Percentiles rank a stretch among this genome's conserved stretches.
phyloP scores from a whole-genome alignment of 805 yeast genomes.

The Debaryomyces maramus region DNA sequence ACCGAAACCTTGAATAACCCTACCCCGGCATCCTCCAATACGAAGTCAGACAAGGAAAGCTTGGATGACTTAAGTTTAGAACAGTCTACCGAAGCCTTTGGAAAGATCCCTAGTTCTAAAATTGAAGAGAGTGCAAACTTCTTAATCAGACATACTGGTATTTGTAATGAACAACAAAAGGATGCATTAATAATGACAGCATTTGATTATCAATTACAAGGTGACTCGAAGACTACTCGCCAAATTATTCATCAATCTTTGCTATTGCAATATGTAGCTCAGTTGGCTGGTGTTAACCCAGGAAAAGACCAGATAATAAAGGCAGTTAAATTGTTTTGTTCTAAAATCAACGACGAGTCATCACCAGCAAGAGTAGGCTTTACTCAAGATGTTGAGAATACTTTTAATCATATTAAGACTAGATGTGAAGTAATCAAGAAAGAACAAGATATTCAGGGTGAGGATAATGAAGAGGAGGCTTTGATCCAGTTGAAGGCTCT shows the following conservation, averaged over 20 bases:
- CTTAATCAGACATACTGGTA: slow-evolving; percentile 59
- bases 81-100: slow-evolving; percentile 66
- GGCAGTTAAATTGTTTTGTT: slow-evolving; percentile 64
- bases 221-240: slow-evolving; percentile 52
- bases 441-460: slow-evolving; percentile 42
- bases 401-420: slow-evolving; percentile 69
- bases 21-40: slow-evolving; percentile 5
- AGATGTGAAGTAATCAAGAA: slow-evolving; percentile 69
- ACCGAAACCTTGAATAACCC: slow-evolving; percentile 17
- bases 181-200: slow-evolving; percentile 93
- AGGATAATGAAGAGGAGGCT: slow-evolving; percentile 55
- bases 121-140: slow-evolving; percentile 51
- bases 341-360: slow-evolving; percentile 51
- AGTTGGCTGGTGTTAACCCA: slow-evolving; percentile 36
- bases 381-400: slow-evolving; percentile 68
- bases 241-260: slow-evolving; percentile 79
- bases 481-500: slow-evolving; percentile 85
- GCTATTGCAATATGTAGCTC: slow-evolving; percentile 69
- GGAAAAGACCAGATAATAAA: slow-evolving; percentile 32
- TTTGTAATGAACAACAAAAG: slow-evolving; percentile 80
- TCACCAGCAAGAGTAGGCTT: slow-evolving; percentile 72
- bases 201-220: slow-evolving; percentile 75
- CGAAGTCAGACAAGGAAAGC: slow-evolving; percentile 21
- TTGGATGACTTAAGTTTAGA: slow-evolving; percentile 55
- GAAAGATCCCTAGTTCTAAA: slow-evolving; percentile 52